Conservation (phyloP, 768 basidiomycete genomes). For the Auriscalpium microsporum region DNA sequence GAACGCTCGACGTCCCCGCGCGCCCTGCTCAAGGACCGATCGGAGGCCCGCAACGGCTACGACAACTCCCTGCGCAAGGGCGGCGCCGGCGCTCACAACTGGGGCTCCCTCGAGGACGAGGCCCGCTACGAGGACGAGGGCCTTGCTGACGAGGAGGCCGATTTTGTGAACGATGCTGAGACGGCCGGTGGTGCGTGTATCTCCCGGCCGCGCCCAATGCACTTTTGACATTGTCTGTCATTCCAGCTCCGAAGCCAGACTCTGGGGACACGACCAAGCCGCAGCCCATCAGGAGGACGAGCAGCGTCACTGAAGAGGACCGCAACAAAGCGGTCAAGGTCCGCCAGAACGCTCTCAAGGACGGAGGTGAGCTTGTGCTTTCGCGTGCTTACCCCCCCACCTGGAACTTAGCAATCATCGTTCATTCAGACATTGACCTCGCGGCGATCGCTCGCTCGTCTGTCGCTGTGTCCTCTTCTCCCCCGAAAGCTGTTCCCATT, state of each 20-base stretch:
- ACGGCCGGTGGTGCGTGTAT: constrained; percentile 7
- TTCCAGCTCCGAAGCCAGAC: not conserved
- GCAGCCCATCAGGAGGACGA: constrained; percentile 22
- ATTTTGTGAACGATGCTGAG: constrained; percentile 29
- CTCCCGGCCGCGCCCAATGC: constrained; percentile 7
- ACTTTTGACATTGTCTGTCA: not conserved
- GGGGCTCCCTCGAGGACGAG: constrained; percentile 70
- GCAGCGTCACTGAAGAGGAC: constrained; percentile 53
- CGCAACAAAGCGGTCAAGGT: constrained; percentile 53
- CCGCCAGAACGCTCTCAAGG: constrained; percentile 68
- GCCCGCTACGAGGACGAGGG: constrained; percentile 44
- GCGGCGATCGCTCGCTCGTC: constrained; percentile 79
- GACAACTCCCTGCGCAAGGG: constrained; percentile 67
- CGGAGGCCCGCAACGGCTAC: constrained; percentile 68
- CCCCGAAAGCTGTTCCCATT: constrained; percentile 15
- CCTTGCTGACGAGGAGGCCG: constrained; percentile 46
- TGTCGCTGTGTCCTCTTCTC: constrained; percentile 55
- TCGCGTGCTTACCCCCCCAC: not conserved
- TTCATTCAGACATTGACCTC: constrained; percentile 42
- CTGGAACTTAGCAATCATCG: not conserved
- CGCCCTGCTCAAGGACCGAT: constrained; percentile 69
- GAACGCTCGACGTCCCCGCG: constrained; percentile 63
- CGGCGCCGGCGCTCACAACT: constrained; percentile 78
- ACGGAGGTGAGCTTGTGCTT: constrained; percentile 26
- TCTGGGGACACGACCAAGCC: not conserved